These are phyloP conservation scores for Sphagnum contortum DNA, from an alignment of 225 moss, liverwort and hornwort genomes.

Conservation along the genomic window DNA sequence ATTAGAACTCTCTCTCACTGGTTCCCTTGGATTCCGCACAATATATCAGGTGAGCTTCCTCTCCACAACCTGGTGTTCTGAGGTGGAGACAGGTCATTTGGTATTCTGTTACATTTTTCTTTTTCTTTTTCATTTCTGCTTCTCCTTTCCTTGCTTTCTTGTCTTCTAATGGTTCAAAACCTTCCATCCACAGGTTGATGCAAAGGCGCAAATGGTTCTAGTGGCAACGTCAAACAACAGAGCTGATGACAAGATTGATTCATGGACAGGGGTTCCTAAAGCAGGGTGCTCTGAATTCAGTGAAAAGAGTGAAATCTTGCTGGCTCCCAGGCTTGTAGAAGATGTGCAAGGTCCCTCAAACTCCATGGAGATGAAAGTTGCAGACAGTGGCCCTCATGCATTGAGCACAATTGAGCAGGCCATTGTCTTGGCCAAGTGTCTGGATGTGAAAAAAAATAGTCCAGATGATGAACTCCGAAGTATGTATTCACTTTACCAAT, in stretches of 20 bases:
- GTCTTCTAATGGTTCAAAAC: conserved; percentile 5
- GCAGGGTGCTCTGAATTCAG: conserved; percentile 11
- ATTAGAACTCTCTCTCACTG: conserved; percentile 67
- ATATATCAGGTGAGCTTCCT: conserved; percentile 57
- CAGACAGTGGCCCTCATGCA: conserved; percentile 21
- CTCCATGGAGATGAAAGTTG: conserved; percentile 11
- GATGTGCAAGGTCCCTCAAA: conserved; percentile 16
- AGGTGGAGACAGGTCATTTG: not conserved
- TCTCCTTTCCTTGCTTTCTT: not conserved
- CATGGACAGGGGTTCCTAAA: conserved; percentile 33
- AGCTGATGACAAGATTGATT: conserved; percentile 31
- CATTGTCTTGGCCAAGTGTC: conserved; percentile 72
- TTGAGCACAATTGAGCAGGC: conserved; percentile 82
- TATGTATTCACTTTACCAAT: conserved; percentile 19
- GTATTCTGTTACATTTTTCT: not conserved
- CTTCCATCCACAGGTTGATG: conserved; percentile 43
- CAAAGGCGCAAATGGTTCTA: conserved; percentile 96
- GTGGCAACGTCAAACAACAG: conserved; percentile 41
- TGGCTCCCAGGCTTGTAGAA: conserved; percentile 68
- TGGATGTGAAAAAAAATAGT: conserved; percentile 84
- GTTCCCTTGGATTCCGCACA: conserved; percentile 86
- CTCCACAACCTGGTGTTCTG: not conserved
- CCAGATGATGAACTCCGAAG: conserved; percentile 92
- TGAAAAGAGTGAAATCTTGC: conserved; percentile 49
- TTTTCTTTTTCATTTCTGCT: no score